Base-by-base conservation (phyloP, 2,329 filamentous ascomycete species). In the Mycosphaerella arachidis region DNA sequence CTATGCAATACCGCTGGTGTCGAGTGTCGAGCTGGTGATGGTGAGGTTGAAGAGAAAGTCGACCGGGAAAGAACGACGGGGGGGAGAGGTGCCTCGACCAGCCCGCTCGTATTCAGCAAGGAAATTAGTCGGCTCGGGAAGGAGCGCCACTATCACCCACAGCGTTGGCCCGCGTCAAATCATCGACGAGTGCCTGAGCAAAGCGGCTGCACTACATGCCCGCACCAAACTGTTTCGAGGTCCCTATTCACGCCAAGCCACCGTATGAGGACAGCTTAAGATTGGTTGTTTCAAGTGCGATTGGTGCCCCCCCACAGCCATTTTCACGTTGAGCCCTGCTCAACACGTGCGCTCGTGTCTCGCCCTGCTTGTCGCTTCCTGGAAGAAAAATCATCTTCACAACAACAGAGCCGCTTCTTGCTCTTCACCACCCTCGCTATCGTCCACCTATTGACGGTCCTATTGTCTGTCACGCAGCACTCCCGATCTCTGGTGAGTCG, bases 401-500 rank as follows among this genome's bases (percentile, higher is more conserved):
- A n/a, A n/a, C n/a, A n/a, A n/a, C n/a, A n/a, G 31, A 12, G 31
- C 33, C 33, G 33, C 33, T 37, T 4, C 33, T 13, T 10, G 9
- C 33, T 10, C 10, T 4, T 7, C 5, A 43, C 16, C n/a, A 43
- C 3, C 40, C 16, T 2, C 40, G 16, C 40, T 7, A 13, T 43
- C 40, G 37, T n/a, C 12, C 13, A n/a, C 16, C 6, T 43, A 3
- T 3, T 4, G 6, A 6, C 37, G 16, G 16, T 18, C 13, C n/a
- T 13, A 43, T n/a, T 6, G 16, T 43, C 8, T 6, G 16, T 43
- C 8, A 43, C 40, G n/a, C 40, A 43, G 40, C 40, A n/a, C 13
- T 43, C n/a, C 40, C 40, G 18, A 43, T 43, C 40, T 43, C 13
- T 18, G 40, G 40, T 16, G 13, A n/a, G 40, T 69, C 66, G 10